phyloP scores from a whole-genome alignment of 768 basidiomycete species.

The Lactarius sanguifluus region DNA sequence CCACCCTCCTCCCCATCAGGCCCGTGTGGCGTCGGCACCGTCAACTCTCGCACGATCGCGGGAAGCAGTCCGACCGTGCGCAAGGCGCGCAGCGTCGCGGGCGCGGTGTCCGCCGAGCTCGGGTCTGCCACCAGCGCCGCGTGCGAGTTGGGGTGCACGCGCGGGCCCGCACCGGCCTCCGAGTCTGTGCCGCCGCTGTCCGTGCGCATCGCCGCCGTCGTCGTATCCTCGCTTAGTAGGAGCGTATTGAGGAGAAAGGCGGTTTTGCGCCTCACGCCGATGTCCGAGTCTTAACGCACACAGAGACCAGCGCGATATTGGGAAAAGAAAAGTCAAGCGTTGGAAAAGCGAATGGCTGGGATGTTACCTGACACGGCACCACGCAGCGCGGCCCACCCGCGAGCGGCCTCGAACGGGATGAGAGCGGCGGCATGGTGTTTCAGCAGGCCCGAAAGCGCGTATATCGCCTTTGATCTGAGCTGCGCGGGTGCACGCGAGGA shows the following conservation, averaged over 20 bases:
- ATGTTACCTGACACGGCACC: conserved; percentile 58
- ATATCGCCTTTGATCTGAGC: conserved; percentile 77
- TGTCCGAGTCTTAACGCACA: conserved; percentile 62
- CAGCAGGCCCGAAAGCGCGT: conserved; percentile 72
- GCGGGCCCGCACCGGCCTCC: conserved; percentile 43
- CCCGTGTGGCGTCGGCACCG: conserved; percentile 59
- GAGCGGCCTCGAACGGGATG: conserved; percentile 44
- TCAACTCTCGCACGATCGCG: conserved; percentile 52
- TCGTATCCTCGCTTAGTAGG: conserved; percentile 39
- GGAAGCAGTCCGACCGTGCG: conserved; percentile 46
- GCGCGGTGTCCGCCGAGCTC: conserved; percentile 50
- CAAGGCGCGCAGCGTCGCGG: conserved; percentile 50
- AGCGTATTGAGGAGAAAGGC: conserved; percentile 75
- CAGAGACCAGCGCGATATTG: too few relatives aligned
- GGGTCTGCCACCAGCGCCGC: conserved; percentile 61
- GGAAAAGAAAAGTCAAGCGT: neutral
- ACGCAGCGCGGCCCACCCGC: conserved; percentile 66
- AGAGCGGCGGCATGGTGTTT: conserved; percentile 78
- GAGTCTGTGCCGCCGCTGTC: conserved; percentile 23
- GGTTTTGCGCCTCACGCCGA: conserved; percentile 72
- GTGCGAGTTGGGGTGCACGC: conserved; percentile 73
- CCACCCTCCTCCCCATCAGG: conserved; percentile 66
- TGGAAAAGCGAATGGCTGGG: neutral
- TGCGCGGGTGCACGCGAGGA: conserved; percentile 48
- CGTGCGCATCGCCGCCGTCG: conserved; percentile 25